A percentile compares a stretch with the other conserved stretches of the same genome.
phyloP scores from a whole-genome alignment of 768 basidiomycete species.

The Lactarius pseudohatsudake region DNA sequence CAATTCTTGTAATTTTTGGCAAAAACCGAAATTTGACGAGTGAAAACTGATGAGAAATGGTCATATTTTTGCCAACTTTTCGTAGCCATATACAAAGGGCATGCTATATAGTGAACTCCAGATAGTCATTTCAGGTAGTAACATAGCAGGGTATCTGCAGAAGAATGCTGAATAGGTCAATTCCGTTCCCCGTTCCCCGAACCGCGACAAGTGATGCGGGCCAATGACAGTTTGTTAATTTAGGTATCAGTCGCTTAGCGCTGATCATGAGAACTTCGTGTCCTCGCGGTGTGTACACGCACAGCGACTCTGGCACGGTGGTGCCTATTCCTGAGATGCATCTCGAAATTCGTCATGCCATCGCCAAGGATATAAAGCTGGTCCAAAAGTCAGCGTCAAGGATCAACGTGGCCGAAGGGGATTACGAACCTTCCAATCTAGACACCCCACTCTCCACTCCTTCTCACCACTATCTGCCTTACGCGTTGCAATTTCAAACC shows the following conservation, averaged over 20 bases:
- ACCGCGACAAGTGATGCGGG: no score
- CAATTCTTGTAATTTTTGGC: no score
- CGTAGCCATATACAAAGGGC: no score
- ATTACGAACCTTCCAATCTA: slow-evolving; percentile 79
- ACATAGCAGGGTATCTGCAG: no score
- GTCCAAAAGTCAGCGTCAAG: slow-evolving; percentile 8
- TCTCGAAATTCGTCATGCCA: slow-evolving; percentile 75
- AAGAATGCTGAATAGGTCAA: no score
- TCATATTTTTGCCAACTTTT: no score
- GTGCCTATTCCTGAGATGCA: slow-evolving; percentile 84
- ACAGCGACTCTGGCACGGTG: slow-evolving; percentile 74
- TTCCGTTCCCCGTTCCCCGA: no score
- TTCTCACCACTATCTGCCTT: slow-evolving; percentile 50
- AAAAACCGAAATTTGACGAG: no score
- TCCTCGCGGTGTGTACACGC: slow-evolving; percentile 39
- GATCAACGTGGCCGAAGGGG: neutral
- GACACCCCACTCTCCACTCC: slow-evolving; percentile 91
- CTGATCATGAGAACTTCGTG: slow-evolving; percentile 24
- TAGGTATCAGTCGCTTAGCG: slow-evolving; percentile 19
- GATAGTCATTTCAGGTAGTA: no score
- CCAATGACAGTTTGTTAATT: no score
- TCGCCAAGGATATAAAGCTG: slow-evolving; percentile 26
- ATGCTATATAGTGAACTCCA: no score
- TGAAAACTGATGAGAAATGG: no score
- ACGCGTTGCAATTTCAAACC: slow-evolving; percentile 72